These are phyloP conservation scores for Ceratocystis albifundus DNA, from an alignment of 2,329 filamentous ascomycete species.

Conservation along the genomic window DNA sequence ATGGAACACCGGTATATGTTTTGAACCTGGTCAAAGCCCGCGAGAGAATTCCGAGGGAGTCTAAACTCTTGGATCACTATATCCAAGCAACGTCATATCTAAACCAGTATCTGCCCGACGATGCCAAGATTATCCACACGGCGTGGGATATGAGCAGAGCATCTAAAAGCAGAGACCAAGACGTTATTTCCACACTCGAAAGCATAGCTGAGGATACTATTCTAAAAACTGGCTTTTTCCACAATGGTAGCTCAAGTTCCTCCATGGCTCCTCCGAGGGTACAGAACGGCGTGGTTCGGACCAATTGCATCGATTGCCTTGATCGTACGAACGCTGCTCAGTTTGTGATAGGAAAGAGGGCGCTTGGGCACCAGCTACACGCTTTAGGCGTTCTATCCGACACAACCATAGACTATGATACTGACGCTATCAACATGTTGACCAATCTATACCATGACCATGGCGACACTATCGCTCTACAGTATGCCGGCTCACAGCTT, in stretches of 20 bases:
- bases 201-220: conserved; percentile 80
- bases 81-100: conserved; percentile 80
- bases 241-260: conserved; percentile 67
- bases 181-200: conserved; percentile 88
- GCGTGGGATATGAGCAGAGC: conserved; percentile 98
- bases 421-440: conserved; percentile 88
- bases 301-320: conserved; percentile 95
- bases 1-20: conserved; percentile 83
- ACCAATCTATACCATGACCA: conserved; percentile 98
- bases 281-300: conserved; percentile 86
- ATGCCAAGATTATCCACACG: conserved; percentile 81
- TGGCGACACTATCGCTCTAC: conserved; percentile 92
- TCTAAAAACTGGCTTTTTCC: conserved; percentile 81
- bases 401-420: conserved; percentile 78
- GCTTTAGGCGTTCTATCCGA: conserved; percentile 77
- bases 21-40: conserved; percentile 83
- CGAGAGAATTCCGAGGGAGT: conserved; percentile 81
- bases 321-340: conserved; percentile 96
- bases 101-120: conserved; percentile 78
- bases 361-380: conserved; percentile 81
- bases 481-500: conserved; percentile 92
- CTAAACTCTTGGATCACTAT: conserved; percentile 78
- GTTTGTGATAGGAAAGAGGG: conserved; percentile 92
- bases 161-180: conserved; percentile 79
- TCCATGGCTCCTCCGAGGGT: conserved; percentile 45